Percentiles rank a stretch among this genome's conserved stretches.
phyloP scores from a whole-genome alignment of 805 yeast species.

The Saccharomycopsis amapae region DNA sequence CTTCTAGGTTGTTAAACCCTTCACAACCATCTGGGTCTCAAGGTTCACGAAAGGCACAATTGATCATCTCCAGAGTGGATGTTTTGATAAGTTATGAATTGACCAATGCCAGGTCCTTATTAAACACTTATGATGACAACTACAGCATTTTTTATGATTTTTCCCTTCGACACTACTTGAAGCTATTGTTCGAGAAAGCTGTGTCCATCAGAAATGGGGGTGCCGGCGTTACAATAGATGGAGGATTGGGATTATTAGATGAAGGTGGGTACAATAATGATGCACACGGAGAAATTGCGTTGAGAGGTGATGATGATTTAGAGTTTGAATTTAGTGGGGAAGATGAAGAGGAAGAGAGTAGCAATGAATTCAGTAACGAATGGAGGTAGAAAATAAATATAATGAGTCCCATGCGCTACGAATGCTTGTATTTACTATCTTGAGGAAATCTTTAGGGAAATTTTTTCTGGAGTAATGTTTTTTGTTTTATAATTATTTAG shows the following conservation, averaged over 20 bases:
- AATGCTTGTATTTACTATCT: no score
- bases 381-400: no score
- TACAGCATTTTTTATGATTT: conserved; percentile 9
- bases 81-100: conserved; percentile 11
- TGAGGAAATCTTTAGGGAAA: no score
- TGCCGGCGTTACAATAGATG: not conserved
- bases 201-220: not conserved
- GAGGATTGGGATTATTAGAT: not conserved
- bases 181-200: not conserved
- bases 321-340: not conserved
- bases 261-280: not conserved
- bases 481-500: no score
- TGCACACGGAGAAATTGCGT: not conserved
- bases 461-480: no score
- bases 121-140: conserved; percentile 19
- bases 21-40: no score
- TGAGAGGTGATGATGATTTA: not conserved
- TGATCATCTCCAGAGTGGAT: conserved; percentile 9
- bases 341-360: not conserved
- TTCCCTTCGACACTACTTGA: conserved; percentile 1
- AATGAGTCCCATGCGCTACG: no score
- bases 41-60: conserved; percentile 1
- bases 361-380: not conserved
- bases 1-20: not conserved
- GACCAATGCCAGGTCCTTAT: conserved; percentile 6